phyloP scores from a whole-genome alignment of 192 early-diverging fungal species.

The Coemansia sp. region DNA sequence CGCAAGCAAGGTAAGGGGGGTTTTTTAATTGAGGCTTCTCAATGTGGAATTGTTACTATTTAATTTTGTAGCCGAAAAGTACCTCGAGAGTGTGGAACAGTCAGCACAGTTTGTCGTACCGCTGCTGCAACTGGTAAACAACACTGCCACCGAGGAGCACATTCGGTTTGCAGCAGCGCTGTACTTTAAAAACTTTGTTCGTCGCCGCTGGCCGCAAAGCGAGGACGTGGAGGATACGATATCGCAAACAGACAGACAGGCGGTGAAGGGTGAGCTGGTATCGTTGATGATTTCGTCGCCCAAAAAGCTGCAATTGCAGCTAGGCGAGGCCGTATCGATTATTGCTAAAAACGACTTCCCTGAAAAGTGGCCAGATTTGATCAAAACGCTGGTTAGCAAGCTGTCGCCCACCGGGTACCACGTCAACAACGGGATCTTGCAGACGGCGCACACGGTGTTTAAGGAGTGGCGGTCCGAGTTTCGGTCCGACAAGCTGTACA shows the following conservation, averaged over 20 bases:
- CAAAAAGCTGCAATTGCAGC: slow-evolving; percentile 75
- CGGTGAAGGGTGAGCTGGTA: slow-evolving; percentile 84
- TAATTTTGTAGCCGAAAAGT: slow-evolving; percentile 56
- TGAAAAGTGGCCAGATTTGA: slow-evolving; percentile 76
- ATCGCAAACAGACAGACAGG: slow-evolving; percentile 62
- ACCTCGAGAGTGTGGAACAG: slow-evolving; percentile 56
- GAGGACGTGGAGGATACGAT: slow-evolving; percentile 42
- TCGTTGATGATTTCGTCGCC: slow-evolving; percentile 81
- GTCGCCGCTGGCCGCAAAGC: slow-evolving; percentile 72
- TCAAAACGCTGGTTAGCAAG: slow-evolving; percentile 73
- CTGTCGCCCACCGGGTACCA: slow-evolving; percentile 74
- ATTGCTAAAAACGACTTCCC: slow-evolving; percentile 96
- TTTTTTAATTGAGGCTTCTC: not conserved
- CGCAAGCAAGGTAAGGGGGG: slow-evolving; percentile 40
- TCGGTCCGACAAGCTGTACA: slow-evolving; percentile 73
- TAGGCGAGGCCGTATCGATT: slow-evolving; percentile 89
- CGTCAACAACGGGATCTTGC: slow-evolving; percentile 87
- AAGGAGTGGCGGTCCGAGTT: slow-evolving; percentile 87
- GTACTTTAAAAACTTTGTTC: slow-evolving; percentile 97
- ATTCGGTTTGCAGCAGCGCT: slow-evolving; percentile 79
- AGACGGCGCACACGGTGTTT: slow-evolving; percentile 95
- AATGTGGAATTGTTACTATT: too few relatives aligned
- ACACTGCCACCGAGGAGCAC: slow-evolving; percentile 55
- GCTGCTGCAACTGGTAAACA: slow-evolving; percentile 74
- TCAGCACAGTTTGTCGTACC: slow-evolving; percentile 65